These are phyloP conservation scores for Echinosophora koreensis DNA, from an alignment of 306 rosid species.

Conservation along the genomic window DNA sequence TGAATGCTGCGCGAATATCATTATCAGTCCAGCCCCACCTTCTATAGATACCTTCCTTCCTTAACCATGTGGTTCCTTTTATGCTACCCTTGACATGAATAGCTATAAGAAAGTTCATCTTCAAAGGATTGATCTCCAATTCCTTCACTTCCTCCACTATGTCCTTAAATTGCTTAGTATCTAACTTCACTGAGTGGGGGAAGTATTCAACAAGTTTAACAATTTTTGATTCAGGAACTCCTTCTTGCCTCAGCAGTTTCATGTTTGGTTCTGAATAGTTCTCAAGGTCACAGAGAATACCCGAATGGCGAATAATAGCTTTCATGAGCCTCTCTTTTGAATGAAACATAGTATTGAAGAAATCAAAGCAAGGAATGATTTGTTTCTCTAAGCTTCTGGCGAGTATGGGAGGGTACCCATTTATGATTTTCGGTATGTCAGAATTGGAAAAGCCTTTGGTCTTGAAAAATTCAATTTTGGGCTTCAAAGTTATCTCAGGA, in stretches of 20 bases:
- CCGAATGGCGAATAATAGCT: no score
- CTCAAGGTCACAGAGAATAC: no score
- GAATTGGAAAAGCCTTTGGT: slow-evolving; percentile 18
- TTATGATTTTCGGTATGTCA: slow-evolving; percentile 3
- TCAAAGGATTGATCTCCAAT: slow-evolving; percentile 47
- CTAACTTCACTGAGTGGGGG: slow-evolving; percentile 23
- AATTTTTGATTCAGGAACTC: no score
- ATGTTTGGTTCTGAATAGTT: no score
- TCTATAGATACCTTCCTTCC: slow-evolving; percentile 43
- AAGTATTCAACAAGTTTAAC: slow-evolving; percentile 12
- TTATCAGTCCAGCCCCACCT: slow-evolving; percentile 52
- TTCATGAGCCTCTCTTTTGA: no score
- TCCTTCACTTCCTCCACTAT: slow-evolving; percentile 34
- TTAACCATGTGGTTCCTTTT: slow-evolving; percentile 45
- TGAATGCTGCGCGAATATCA: slow-evolving; percentile 40
- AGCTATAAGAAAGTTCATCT: slow-evolving; percentile 17
- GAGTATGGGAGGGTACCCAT: neutral
- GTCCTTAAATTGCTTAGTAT: neutral
- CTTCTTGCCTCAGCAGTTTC: no score
- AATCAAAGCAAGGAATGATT: neutral
- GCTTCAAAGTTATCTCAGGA: neutral
- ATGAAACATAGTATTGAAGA: no score
- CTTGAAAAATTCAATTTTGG: slow-evolving; percentile 38
- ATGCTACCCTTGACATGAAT: neutral
- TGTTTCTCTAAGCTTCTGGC: neutral